phyloP scores from a whole-genome alignment of 2,329 filamentous ascomycete species.

The Arthroderma sp. region DNA sequence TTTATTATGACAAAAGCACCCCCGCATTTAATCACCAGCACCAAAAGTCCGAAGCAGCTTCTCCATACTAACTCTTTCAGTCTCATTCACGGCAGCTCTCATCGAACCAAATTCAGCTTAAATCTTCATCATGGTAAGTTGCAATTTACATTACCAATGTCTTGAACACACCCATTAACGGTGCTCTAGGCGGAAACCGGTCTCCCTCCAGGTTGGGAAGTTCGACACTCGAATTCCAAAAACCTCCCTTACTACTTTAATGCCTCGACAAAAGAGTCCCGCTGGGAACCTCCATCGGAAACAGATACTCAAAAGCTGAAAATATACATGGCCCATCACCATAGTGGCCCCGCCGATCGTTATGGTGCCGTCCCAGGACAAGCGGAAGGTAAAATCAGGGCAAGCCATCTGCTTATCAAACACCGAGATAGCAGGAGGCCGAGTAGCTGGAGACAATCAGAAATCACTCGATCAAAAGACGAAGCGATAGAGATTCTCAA shows the following conservation, averaged over 20 bases:
- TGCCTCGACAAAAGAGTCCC: slow-evolving; percentile 66
- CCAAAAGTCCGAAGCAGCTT: too few species aligned
- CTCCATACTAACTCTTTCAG: too few species aligned
- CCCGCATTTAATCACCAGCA: too few species aligned
- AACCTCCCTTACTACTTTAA: slow-evolving; percentile 99
- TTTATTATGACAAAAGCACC: too few species aligned
- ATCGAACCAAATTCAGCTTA: too few species aligned
- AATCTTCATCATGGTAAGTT: too few species aligned
- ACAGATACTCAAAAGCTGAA: slow-evolving; percentile 90
- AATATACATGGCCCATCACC: slow-evolving; percentile 79
- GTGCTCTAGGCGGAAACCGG: slow-evolving; percentile 53
- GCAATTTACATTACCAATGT: too few species aligned
- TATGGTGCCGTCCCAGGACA: slow-evolving; percentile 21
- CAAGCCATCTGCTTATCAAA: slow-evolving; percentile 86
- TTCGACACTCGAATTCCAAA: slow-evolving; percentile 95
- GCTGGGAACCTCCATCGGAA: slow-evolving; percentile 83
- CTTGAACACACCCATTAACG: neutral
- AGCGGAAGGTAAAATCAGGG: slow-evolving; percentile 74
- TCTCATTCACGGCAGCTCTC: too few species aligned
- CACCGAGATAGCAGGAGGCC: slow-evolving; percentile 78
- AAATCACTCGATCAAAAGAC: slow-evolving; percentile 78
- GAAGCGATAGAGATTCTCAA: slow-evolving; percentile 70
- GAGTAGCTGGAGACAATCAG: slow-evolving; percentile 80
- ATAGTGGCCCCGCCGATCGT: slow-evolving; percentile 43
- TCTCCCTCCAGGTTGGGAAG: slow-evolving; percentile 79